Conservation (phyloP, 352 stramenopile genomes). For the Globisporangium orthogonon region DNA sequence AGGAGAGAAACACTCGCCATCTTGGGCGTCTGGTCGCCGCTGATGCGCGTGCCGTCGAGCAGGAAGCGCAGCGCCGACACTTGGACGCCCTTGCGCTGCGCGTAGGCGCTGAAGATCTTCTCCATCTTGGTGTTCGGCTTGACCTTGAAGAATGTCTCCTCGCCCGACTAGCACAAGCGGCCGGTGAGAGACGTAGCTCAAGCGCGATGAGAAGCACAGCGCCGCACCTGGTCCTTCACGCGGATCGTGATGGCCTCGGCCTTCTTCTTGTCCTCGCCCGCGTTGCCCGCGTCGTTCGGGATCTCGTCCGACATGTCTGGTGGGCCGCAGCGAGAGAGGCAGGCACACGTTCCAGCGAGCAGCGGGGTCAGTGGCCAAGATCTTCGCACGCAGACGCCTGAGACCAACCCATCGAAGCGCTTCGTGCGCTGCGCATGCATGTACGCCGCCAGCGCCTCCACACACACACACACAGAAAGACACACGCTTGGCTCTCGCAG, state of each 20-base stretch:
- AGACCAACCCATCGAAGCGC: too few relatives aligned
- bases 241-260: conserved; percentile 83
- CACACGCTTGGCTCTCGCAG: too few relatives aligned
- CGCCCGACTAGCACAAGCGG: conserved; percentile 51
- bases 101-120: conserved; percentile 97
- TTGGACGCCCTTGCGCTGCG: conserved; percentile 92
- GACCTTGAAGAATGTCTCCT: conserved; percentile 99
- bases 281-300: conserved; percentile 33
- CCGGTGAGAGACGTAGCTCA: not conserved
- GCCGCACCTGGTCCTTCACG: conserved; percentile 73
- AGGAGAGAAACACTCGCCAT: conserved; percentile 31
- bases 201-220: not conserved
- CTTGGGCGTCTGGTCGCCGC: conserved; percentile 92
- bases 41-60: conserved; percentile 94
- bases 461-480: too few relatives aligned
- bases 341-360: too few relatives aligned
- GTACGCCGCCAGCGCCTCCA: too few relatives aligned
- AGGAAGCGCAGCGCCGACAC: conserved; percentile 91
- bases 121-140: conserved; percentile 99
- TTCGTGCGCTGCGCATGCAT: too few relatives aligned
- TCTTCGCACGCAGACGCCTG: too few relatives aligned
- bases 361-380: too few relatives aligned
- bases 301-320: conserved; percentile 56
- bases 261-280: conserved; percentile 82
- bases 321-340: not conserved